phyloP scores from a whole-genome alignment of 2,329 filamentous ascomycete species.

The Beauveria sp. region DNA sequence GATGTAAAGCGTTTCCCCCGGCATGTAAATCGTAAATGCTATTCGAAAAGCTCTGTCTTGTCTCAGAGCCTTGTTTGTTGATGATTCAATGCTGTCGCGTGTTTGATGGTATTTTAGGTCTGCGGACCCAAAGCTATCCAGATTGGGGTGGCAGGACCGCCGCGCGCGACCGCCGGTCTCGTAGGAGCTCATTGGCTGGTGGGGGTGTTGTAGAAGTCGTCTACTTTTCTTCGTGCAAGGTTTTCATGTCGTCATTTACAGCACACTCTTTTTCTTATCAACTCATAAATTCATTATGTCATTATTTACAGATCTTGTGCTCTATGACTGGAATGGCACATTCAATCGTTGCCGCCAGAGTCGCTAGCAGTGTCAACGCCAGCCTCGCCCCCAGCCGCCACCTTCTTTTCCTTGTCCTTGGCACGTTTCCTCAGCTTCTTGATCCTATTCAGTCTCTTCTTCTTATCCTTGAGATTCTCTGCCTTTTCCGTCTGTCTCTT shows the following conservation, averaged over 20 bases:
- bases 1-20: too few relatives aligned
- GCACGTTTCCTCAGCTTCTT: conserved; percentile 38
- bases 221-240: too few relatives aligned
- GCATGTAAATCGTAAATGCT: background rate
- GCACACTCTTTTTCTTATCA: background rate
- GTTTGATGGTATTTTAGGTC: conserved; percentile 4
- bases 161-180: background rate
- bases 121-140: background rate
- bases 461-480: conserved; percentile 50
- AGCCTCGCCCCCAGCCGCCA: conserved; percentile 16
- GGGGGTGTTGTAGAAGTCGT: background rate
- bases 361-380: conserved; percentile 16
- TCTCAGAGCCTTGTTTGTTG: background rate
- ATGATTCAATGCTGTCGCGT: background rate
- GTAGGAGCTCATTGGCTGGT: conserved; percentile 8
- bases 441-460: conserved; percentile 42
- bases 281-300: background rate
- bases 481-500: conserved; percentile 41
- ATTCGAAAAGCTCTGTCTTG: background rate
- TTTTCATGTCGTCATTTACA: too few relatives aligned
- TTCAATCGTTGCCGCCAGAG: conserved; percentile 16
- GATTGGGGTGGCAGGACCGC: background rate
- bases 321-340: background rate
- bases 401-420: conserved; percentile 53
- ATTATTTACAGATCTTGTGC: background rate